Percentiles rank a stretch among this genome's conserved stretches.
Conservation (phyloP, 1,284 basidiomycete species). For the Pterulicium gracile region DNA sequence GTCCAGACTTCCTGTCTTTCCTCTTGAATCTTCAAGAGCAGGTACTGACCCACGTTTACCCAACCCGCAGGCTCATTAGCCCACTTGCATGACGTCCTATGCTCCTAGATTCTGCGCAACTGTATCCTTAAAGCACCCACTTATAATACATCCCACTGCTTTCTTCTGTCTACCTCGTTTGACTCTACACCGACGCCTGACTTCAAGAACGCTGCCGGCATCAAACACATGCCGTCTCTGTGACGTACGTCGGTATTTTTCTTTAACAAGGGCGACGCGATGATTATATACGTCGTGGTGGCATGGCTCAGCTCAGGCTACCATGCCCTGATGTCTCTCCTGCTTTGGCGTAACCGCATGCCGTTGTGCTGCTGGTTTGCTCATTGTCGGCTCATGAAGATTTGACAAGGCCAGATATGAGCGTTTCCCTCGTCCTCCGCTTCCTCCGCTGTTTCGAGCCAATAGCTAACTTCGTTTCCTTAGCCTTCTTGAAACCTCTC, state of each 20-base stretch:
- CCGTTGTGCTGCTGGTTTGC: constrained; percentile 37
- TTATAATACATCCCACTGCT: too few relatives aligned
- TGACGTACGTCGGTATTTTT: constrained; percentile 7
- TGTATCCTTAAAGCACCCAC: too few relatives aligned
- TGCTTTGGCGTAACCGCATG: constrained; percentile 11
- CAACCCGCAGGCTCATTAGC: constrained; percentile 84
- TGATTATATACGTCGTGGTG: constrained; percentile 70
- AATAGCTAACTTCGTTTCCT: too few relatives aligned
- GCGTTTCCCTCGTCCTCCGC: too few relatives aligned
- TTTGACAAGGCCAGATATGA: constrained; percentile 76
- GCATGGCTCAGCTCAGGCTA: constrained; percentile 14
- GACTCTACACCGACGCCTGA: background rate
- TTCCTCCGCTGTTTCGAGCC: too few relatives aligned
- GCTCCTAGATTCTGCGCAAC: too few relatives aligned
- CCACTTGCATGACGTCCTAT: constrained; percentile 59
- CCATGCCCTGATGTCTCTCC: constrained; percentile 26
- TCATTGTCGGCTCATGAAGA: constrained; percentile 43
- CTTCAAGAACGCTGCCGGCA: background rate
- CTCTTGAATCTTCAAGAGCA: background rate
- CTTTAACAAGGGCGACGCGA: constrained; percentile 15
- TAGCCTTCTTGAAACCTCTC: too few relatives aligned
- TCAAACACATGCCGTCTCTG: constrained; percentile 19
- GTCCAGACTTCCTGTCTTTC: background rate
- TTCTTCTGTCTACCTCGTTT: background rate
- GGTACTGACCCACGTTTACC: background rate